phyloP scores from a whole-genome alignment of 2,329 filamentous ascomycete genomes.

The Colletotrichum camelliae region DNA sequence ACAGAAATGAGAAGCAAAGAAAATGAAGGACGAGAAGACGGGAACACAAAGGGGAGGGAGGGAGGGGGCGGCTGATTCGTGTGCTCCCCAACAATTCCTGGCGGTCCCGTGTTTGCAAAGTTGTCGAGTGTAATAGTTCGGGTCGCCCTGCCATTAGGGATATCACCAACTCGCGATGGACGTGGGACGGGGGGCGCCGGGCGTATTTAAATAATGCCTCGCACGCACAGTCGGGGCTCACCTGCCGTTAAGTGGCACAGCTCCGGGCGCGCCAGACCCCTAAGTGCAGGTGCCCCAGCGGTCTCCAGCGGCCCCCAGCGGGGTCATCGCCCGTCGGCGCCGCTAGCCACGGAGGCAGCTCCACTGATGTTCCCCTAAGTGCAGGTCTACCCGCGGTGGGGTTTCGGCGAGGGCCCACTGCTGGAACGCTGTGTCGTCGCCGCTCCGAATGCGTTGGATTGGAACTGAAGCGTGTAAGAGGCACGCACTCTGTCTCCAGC shows the following conservation, averaged over 20 bases:
- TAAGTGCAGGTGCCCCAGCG: conserved; percentile 24
- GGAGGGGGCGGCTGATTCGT: not conserved
- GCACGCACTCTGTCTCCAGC: not conserved
- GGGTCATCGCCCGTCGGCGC: not conserved
- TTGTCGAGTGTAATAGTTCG: conserved; percentile 7
- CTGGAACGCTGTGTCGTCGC: not conserved
- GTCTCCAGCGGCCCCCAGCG: not conserved
- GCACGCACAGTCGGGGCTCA: not conserved
- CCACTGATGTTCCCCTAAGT: conserved; percentile 22
- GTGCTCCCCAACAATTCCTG: not conserved
- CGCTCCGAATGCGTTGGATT: not conserved
- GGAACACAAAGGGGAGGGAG: not conserved
- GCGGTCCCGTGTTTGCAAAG: not conserved
- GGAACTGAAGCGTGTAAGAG: not conserved
- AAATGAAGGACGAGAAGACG: not conserved
- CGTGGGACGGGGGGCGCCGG: conserved; percentile 1
- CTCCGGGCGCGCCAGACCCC: conserved; percentile 22
- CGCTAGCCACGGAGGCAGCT: not conserved
- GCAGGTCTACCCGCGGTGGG: conserved; percentile 19
- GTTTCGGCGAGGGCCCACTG: not conserved
- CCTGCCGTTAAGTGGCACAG: conserved; percentile 21
- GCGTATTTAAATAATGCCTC: conserved; percentile 17
- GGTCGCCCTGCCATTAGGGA: conserved; percentile 23
- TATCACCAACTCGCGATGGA: not conserved
- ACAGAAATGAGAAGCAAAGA: not conserved